Percentiles rank a stretch among this genome's conserved stretches.
These are phyloP conservation scores for Phyllosticta ampelicida DNA, from an alignment of 2,329 filamentous ascomycete genomes.

Conservation along the genomic window DNA sequence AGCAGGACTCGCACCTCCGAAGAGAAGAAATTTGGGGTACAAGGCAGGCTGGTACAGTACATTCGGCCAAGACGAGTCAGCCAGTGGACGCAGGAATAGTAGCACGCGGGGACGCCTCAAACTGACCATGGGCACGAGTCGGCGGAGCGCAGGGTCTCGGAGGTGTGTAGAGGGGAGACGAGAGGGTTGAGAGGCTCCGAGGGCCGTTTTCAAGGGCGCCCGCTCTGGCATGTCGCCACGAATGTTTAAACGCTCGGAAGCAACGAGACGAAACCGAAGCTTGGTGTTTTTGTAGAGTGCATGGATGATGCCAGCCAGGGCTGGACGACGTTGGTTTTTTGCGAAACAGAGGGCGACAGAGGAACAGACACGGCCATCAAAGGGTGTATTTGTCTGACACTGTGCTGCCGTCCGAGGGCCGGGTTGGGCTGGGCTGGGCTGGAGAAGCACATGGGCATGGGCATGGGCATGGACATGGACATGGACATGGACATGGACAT, in stretches of 20 bases:
- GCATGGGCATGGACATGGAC: too few relatives aligned
- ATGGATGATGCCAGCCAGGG: neutral
- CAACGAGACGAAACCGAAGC: neutral
- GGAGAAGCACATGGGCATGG: too few relatives aligned
- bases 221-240: neutral
- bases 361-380: neutral
- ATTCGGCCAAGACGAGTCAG: neutral
- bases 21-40: constrained; percentile 51
- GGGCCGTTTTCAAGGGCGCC: neutral
- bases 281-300: neutral
- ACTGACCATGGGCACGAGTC: constrained; percentile 2
- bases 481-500: too few relatives aligned
- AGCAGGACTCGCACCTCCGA: constrained; percentile 48
- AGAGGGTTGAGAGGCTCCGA: neutral
- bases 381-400: neutral
- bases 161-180: neutral
- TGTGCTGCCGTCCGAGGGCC: too few relatives aligned
- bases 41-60: constrained; percentile 8
- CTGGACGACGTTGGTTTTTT: neutral
- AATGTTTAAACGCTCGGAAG: neutral
- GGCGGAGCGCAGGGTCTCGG: neutral
- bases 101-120: neutral
- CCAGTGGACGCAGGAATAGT: neutral
- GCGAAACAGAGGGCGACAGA: neutral
- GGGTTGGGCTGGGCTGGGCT: too few relatives aligned